phyloP scores from a whole-genome alignment of 2,329 filamentous ascomycete species.

The Penicillium carneum region DNA sequence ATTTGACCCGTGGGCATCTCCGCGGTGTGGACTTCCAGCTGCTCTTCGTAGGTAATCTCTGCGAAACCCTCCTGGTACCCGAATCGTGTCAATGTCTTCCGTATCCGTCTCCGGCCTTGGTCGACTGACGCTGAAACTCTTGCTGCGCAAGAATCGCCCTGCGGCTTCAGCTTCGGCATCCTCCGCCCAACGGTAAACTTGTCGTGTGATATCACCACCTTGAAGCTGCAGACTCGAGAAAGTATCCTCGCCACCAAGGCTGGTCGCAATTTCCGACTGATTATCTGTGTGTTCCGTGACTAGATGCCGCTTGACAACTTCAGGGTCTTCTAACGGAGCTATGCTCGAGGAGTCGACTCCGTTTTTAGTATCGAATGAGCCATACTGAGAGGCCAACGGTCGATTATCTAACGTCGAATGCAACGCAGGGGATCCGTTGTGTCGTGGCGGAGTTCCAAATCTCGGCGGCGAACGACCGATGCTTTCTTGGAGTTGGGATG shows the following conservation, averaged over 20 bases:
- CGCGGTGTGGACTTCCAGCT: conserved; percentile 68
- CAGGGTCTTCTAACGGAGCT: conserved; percentile 81
- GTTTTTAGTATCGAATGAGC: conserved; percentile 76
- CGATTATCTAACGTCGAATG: conserved; percentile 56
- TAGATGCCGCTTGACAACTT: conserved; percentile 87
- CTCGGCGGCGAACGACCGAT: conserved; percentile 61
- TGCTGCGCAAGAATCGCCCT: conserved; percentile 73
- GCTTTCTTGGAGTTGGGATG: conserved; percentile 81
- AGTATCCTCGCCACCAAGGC: conserved; percentile 69
- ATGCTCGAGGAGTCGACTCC: conserved; percentile 32
- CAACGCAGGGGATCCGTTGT: conserved; percentile 66
- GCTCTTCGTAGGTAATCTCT: conserved; percentile 84
- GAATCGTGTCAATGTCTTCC: conserved; percentile 87
- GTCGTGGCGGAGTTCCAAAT: conserved; percentile 56
- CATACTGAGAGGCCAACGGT: conserved; percentile 75
- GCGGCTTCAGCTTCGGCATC: conserved; percentile 74
- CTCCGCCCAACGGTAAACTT: conserved; percentile 96
- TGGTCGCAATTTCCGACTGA: conserved; percentile 46
- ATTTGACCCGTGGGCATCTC: conserved; percentile 50
- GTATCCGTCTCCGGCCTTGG: conserved; percentile 80
- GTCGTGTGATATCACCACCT: conserved; percentile 90
- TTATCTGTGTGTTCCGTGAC: conserved; percentile 59
- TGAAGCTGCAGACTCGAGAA: conserved; percentile 94
- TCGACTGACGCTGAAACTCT: conserved; percentile 82
- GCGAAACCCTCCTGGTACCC: conserved; percentile 90